Evolutionary conservation across 129 eudicot genomes (phyloP).

Genomic region (Daucus carota): DNA sequence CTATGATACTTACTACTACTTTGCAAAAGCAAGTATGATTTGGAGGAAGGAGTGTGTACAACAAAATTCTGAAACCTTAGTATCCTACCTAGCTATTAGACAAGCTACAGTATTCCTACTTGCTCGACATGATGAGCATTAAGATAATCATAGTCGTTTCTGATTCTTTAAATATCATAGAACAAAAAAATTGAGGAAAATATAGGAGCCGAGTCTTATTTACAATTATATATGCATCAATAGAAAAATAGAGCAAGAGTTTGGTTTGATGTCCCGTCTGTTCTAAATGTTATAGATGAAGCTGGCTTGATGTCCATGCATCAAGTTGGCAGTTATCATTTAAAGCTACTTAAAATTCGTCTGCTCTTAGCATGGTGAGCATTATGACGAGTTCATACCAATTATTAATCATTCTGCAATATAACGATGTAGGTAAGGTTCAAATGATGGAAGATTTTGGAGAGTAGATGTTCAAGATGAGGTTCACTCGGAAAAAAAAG

Average conservation of each 20-base stretch:
- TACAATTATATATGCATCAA: background rate
- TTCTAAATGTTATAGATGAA: background rate
- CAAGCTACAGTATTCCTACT: background rate
- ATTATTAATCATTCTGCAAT: constrained; percentile 25
- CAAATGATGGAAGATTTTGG: constrained; percentile 48
- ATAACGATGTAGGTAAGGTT: constrained; percentile 53
- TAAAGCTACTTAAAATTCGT: background rate
- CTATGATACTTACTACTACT: too few relatives aligned
- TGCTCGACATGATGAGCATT: background rate
- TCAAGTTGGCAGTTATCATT: background rate
- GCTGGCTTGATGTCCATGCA: background rate
- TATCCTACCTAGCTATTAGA: background rate
- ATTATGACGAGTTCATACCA: constrained; percentile 2
- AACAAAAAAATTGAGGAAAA: too few relatives aligned
- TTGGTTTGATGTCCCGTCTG: background rate
- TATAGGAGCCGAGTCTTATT: background rate
- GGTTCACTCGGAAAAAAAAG: constrained; percentile 36
- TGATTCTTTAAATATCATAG: too few relatives aligned
- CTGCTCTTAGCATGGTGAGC: background rate
- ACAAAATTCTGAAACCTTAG: background rate
- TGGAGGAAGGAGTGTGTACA: background rate
- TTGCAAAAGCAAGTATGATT: background rate
- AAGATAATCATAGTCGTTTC: background rate
- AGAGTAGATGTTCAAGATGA: constrained; percentile 55
- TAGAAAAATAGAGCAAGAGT: background rate